Conservation (phyloP, 495 filamentous ascomycete genomes). For the Daldinia concentrica region DNA sequence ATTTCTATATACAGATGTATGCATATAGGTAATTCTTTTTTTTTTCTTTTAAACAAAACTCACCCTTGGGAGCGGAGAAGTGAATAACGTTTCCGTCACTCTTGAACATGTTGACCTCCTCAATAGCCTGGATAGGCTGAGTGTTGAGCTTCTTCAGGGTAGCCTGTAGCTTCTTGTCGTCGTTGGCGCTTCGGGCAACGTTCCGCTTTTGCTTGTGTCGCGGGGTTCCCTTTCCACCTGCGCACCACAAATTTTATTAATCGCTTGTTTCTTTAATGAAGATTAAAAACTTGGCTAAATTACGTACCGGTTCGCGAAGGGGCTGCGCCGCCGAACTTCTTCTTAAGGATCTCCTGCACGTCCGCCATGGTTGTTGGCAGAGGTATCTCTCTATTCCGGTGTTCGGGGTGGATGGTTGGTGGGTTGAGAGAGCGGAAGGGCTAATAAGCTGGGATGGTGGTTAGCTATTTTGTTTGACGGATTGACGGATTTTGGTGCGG, state of each 20-base stretch:
- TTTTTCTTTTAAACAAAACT: too few species aligned
- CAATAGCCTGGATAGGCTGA: conserved; percentile 97
- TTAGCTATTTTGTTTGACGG: neutral
- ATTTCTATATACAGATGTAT: too few species aligned
- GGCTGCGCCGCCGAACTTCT: conserved; percentile 76
- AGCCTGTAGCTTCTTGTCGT: conserved; percentile 99
- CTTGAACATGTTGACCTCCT: conserved; percentile 99
- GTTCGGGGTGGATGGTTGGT: conserved; percentile 18
- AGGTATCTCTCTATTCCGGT: conserved; percentile 11
- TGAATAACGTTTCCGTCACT: conserved; percentile 99
- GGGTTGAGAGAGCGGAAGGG: conserved; percentile 12
- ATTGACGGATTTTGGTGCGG: neutral
- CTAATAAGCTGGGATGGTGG: neutral
- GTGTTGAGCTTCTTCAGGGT: conserved; percentile 95
- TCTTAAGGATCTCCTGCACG: conserved; percentile 72
- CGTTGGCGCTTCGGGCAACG: conserved; percentile 85
- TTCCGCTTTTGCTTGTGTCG: conserved; percentile 98
- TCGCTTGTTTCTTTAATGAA: conserved; percentile 6
- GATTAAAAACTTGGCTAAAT: conserved; percentile 11
- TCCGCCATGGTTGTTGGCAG: conserved; percentile 69
- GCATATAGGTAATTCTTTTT: neutral
- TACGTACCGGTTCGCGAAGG: conserved; percentile 74
- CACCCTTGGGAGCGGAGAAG: conserved; percentile 96
- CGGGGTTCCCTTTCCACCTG: conserved; percentile 93
- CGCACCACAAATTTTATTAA: conserved; percentile 17